Percentiles rank a stretch among this genome's conserved stretches.
Conservation (phyloP, 2,329 filamentous ascomycete genomes). For the Penicillium sclerotiorum region DNA sequence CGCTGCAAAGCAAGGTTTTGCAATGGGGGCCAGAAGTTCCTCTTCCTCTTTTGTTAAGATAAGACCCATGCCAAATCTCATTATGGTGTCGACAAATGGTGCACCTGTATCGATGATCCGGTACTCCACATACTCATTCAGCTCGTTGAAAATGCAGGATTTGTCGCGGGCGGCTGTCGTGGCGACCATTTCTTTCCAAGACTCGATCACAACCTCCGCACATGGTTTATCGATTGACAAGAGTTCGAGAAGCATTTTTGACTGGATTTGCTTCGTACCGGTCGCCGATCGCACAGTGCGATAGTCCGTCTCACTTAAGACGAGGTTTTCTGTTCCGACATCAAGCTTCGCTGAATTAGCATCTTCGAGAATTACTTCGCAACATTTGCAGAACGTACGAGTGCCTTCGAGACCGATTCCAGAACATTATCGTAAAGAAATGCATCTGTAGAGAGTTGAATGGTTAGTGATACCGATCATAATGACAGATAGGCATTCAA, state of each 20-base stretch:
- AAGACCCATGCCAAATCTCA: constrained; percentile 20
- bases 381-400: constrained; percentile 3
- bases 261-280: constrained; percentile 23
- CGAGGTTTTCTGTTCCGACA: constrained; percentile 15
- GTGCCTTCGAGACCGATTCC: constrained; percentile 15
- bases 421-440: constrained; percentile 23
- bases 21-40: constrained; percentile 8
- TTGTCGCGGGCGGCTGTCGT: constrained; percentile 21
- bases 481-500: neutral
- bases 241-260: constrained; percentile 21
- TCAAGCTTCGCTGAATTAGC: constrained; percentile 9
- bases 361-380: neutral
- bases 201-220: constrained; percentile 17
- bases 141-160: constrained; percentile 9
- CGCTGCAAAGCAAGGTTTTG: constrained; percentile 17
- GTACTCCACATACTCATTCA: constrained; percentile 24
- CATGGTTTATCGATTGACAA: constrained; percentile 15
- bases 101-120: constrained; percentile 22
- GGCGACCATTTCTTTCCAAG: constrained; percentile 22
- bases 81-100: constrained; percentile 17
- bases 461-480: neutral
- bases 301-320: constrained; percentile 18
- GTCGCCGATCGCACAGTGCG: constrained; percentile 20
- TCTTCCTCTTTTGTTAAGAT: constrained; percentile 13
- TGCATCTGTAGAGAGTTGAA: constrained; percentile 5